Evolutionary conservation across 148 eudicot species (phyloP), one percentile per base, ranked within the genome.

Genomic region (Rhododendron simsii): DNA sequence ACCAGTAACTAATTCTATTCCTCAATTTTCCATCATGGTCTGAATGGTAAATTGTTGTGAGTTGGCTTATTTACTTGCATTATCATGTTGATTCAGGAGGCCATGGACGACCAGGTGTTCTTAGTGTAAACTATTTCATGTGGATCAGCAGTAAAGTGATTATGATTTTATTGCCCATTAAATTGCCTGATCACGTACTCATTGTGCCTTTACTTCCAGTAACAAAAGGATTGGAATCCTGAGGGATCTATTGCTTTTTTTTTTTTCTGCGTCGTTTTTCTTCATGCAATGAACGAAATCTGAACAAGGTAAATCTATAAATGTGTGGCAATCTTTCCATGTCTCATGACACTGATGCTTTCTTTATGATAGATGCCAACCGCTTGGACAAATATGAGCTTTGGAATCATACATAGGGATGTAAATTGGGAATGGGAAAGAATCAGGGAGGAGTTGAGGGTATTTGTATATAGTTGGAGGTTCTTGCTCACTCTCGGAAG

Each of bases 351-450:
- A 67, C 85, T 89, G 87, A 92, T 96, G 91, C 97, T 94, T 95
- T 96, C 91, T 94, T 91, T 88, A 94, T 95, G 95, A 94, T 96
- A 96, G 98, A 96, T 96, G 92, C 88, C 94, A 93, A 93, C 94
- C 93, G 94, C 98, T 91, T 95, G 99, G 98, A 93, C 94, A 93
- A 92, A 92, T 92, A 85, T 94, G 98, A 92, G 99, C 99, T 91
- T 92, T 95, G 99, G 96, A 93, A 92, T 90, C 95, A 87, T 95
- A 91, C 96, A 84, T 95, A 95, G 96, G 98, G 93, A 91, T 94
- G 98, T 95, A 91, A 87, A 87, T 86, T 85, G 95, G 95, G 93
- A 93, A 89, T 92, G 95, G 94, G 95, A 90, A 89, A 89, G 87
- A 71, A 73, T 90, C 90, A 91, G 95, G 92, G 96, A 93, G 95